Conservation (phyloP, 306 rosid species). For the Rosa chinensis region DNA sequence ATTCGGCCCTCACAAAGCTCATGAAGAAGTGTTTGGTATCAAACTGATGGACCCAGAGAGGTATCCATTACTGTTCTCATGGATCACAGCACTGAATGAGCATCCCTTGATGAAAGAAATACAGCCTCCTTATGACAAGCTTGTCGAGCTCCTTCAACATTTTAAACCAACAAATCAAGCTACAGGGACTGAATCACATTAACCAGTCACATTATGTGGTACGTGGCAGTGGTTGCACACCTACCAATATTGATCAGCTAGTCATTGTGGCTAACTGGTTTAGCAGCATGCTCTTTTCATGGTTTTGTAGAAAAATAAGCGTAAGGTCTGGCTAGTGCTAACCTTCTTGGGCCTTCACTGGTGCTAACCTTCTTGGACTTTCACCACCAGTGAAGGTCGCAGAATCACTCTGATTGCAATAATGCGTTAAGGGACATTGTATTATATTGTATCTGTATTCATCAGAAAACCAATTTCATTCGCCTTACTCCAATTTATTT, state of each 20-base stretch:
- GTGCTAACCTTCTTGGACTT: neutral
- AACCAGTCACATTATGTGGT: neutral
- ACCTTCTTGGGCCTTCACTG: neutral
- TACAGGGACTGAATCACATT: neutral
- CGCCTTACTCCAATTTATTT: neutral
- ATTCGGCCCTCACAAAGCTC: slow-evolving; percentile 23
- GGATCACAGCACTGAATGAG: slow-evolving; percentile 18
- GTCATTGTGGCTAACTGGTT: neutral
- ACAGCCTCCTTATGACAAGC: slow-evolving; percentile 28
- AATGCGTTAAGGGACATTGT: neutral
- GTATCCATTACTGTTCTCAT: slow-evolving; percentile 19
- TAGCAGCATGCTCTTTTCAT: neutral
- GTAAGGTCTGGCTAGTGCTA: neutral
- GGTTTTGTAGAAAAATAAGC: neutral
- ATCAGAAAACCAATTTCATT: slow-evolving; percentile 1
- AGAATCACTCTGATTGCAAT: neutral
- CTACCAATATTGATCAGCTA: neutral
- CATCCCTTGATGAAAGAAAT: slow-evolving; percentile 20
- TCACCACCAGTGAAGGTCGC: neutral
- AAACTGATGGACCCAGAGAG: slow-evolving; percentile 25
- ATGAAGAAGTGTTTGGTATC: slow-evolving; percentile 33
- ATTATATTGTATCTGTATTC: neutral
- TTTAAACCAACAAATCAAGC: neutral
- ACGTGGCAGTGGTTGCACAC: neutral
- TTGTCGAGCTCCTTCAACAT: slow-evolving; percentile 13